phyloP scores from a whole-genome alignment of 2,329 filamentous ascomycete genomes.

The Phialophora chinensis region DNA sequence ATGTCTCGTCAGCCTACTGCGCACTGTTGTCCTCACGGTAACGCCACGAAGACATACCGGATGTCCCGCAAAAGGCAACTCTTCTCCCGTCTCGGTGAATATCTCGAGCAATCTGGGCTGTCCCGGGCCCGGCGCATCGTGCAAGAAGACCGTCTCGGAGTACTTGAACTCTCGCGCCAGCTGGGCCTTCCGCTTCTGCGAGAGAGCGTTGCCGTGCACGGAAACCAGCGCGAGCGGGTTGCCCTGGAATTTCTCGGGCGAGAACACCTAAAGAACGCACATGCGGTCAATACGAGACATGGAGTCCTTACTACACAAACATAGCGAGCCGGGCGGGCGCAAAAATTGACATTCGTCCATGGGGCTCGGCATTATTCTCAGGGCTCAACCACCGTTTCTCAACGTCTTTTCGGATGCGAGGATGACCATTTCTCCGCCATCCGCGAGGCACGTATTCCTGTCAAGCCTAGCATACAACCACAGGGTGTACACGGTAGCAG shows the following conservation, averaged over 20 bases:
- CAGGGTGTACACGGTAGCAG: background rate
- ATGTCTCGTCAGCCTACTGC: slow-evolving; percentile 2
- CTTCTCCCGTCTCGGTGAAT: slow-evolving; percentile 58
- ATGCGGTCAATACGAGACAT: background rate
- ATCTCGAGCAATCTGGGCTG: slow-evolving; percentile 61
- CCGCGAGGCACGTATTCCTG: background rate
- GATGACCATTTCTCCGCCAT: background rate
- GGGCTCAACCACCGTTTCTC: too few relatives aligned
- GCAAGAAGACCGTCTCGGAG: slow-evolving; percentile 68
- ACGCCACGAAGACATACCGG: slow-evolving; percentile 45
- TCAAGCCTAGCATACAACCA: background rate
- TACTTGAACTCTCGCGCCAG: slow-evolving; percentile 69
- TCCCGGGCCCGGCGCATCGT: slow-evolving; percentile 50
- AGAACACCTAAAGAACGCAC: slow-evolving; percentile 51
- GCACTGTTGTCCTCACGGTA: background rate
- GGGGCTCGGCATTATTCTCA: too few relatives aligned
- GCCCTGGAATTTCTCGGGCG: slow-evolving; percentile 55
- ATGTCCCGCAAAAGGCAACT: slow-evolving; percentile 68
- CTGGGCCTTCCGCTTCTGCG: slow-evolving; percentile 61
- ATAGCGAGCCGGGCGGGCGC: too few relatives aligned
- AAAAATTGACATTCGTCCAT: too few relatives aligned
- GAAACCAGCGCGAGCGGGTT: slow-evolving; percentile 67
- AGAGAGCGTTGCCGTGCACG: slow-evolving; percentile 54
- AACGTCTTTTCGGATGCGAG: background rate
- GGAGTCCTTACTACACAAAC: background rate